A percentile compares a stretch with the other conserved stretches of the same genome.
phyloP scores from a whole-genome alignment of 371 early-diverging fungal genomes.

The Chytridiales sp. region DNA sequence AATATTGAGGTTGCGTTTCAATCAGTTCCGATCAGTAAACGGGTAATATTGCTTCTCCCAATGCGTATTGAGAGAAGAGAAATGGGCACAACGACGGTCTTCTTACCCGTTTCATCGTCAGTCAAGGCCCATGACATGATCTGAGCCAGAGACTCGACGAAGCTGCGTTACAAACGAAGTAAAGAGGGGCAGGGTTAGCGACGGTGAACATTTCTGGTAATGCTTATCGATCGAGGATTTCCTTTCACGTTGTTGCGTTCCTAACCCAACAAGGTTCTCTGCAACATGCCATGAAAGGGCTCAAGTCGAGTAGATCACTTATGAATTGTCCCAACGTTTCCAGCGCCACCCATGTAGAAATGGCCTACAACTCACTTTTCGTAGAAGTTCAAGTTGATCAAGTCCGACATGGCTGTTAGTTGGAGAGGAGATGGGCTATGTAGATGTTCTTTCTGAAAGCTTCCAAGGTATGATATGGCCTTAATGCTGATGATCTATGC shows the following conservation, averaged over 20 bases:
- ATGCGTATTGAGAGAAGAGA: background rate
- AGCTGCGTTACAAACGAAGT: slow-evolving; percentile 43
- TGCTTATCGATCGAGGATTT: background rate
- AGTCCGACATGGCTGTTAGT: slow-evolving; percentile 7
- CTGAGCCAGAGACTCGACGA: slow-evolving; percentile 75
- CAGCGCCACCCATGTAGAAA: background rate
- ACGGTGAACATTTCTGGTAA: background rate
- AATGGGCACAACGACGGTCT: background rate
- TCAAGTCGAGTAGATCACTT: background rate
- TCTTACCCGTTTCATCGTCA: slow-evolving; percentile 72
- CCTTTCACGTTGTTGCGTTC: background rate
- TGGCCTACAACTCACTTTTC: slow-evolving; percentile 13
- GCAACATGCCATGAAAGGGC: background rate
- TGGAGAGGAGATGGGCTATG: too few relatives aligned
- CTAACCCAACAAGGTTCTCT: background rate
- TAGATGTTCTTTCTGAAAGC: too few relatives aligned
- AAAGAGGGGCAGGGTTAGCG: background rate
- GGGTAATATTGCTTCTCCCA: too few relatives aligned
- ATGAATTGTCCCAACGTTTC: too few relatives aligned
- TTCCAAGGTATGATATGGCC: too few relatives aligned
- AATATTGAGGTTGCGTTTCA: background rate
- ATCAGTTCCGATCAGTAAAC: too few relatives aligned
- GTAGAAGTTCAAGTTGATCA: slow-evolving; percentile 28
- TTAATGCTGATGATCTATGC: too few relatives aligned
- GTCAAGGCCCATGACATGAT: slow-evolving; percentile 74